These are phyloP conservation scores for Aspergillus caelatus DNA, from an alignment of 2,329 filamentous ascomycete species.

Conservation along the genomic window DNA sequence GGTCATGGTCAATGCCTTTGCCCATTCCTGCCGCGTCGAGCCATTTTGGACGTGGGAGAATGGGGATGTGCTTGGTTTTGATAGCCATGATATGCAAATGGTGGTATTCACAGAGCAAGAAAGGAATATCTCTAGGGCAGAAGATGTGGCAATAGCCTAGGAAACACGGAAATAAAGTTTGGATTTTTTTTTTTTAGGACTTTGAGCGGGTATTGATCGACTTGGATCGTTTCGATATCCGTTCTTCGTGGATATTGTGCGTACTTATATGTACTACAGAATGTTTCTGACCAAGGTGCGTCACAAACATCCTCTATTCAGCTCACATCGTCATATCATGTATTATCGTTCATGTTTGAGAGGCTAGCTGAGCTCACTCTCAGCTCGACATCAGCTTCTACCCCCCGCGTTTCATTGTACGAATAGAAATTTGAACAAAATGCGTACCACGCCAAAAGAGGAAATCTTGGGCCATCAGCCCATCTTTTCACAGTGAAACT, in stretches of 20 bases:
- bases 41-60: neutral
- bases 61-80: neutral
- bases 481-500: neutral
- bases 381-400: neutral
- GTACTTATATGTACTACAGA: too few species aligned
- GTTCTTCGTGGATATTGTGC: neutral
- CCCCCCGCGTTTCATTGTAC: neutral
- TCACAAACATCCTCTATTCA: neutral
- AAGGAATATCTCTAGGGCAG: neutral
- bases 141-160: neutral
- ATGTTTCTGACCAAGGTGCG: neutral
- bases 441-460: too few species aligned
- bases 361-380: neutral
- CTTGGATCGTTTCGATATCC: neutral
- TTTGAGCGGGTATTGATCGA: neutral
- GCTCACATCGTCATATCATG: neutral
- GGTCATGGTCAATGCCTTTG: neutral
- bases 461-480: neutral
- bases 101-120: neutral
- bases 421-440: neutral
- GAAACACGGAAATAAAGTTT: neutral
- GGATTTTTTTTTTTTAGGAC: neutral
- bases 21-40: neutral
- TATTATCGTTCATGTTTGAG: too few species aligned
- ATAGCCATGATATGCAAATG: neutral